Base-by-base conservation (phyloP, 768 basidiomycete genomes). In the Leccinum longicurvipes region DNA sequence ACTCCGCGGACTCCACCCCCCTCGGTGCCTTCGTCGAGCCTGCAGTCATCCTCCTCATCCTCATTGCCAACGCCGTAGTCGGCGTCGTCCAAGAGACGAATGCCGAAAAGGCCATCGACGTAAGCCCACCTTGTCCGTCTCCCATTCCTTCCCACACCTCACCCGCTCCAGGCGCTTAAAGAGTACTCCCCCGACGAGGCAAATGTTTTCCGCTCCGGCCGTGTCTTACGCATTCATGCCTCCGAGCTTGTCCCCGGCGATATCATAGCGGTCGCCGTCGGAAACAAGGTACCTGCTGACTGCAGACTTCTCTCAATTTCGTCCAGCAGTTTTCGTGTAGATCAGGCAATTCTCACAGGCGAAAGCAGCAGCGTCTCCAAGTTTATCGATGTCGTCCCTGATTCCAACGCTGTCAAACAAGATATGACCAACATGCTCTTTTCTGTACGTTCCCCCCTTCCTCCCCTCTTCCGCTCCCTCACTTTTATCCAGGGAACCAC, bases 401-500 rank as follows among this genome's bases (percentile, higher is more conserved):
- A 98, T 65, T 47, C 64, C 32, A 81, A 77, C 61, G 96, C 95
- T 7, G 96, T 98, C 56, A 97, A 96, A 74, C 96, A 98, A 73
- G 96, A 99, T 65, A 96, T 96, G 95, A 86, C 81, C 55, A 98
- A 98, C 73, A 97, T 97, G 74, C 76, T 98, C 11, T 98, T 98
- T 73, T 87, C 92, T 9, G 93, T 93, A n/a, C 72, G 55, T 10
- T 39, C 21, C 36, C n/a, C 11, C 4, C 25, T 11, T 34, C 15
- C 42, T 54, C 10, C 57, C 42, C 34, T 41, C 23, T 3, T 3
- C 10, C 32, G 3, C 6, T 23, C 14, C 15, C 51, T 67, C 25
- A 53, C 23, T 27, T 36, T 49, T 51, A 25, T 21, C 15, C 60
- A 93, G 91, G 95, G 96, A 28, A 98, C 96, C 0, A 98, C 92